Conservation (phyloP, 495 filamentous ascomycete species). For the Choiromyces venosus region DNA sequence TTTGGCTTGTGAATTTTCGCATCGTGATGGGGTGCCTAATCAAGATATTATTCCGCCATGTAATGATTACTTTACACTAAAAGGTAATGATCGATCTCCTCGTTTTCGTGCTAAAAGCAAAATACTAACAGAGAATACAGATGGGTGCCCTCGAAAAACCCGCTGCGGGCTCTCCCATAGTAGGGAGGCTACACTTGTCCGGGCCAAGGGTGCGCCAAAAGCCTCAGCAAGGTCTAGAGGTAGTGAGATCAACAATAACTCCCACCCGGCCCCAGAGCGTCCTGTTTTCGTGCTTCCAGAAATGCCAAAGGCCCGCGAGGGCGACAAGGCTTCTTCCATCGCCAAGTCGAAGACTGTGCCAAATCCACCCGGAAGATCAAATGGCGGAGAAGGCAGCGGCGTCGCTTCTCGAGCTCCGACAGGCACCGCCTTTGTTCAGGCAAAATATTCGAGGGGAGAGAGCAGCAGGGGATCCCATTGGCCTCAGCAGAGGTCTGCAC, state of each 20-base stretch:
- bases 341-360: not conserved
- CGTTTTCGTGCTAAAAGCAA: not conserved
- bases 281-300: not conserved
- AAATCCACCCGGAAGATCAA: not conserved
- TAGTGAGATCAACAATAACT: not conserved
- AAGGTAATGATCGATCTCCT: constrained; percentile 16
- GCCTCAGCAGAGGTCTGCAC: not conserved
- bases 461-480: not conserved
- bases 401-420: not conserved
- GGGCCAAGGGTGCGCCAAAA: not conserved
- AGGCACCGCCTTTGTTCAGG: not conserved
- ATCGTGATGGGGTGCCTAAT: not conserved
- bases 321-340: not conserved
- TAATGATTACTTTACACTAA: constrained; percentile 8
- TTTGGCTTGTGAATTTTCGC: constrained; percentile 12
- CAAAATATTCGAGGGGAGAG: not conserved
- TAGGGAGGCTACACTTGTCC: not conserved
- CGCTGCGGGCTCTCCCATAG: constrained; percentile 14
- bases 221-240: not conserved
- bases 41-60: constrained; percentile 15
- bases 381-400: not conserved
- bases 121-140: constrained; percentile 15
- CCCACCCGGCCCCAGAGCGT: not conserved
- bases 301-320: not conserved
- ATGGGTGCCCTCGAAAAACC: constrained; percentile 1